Conservation (phyloP, 192 early-diverging fungal genomes). For the Podila verticillata region DNA sequence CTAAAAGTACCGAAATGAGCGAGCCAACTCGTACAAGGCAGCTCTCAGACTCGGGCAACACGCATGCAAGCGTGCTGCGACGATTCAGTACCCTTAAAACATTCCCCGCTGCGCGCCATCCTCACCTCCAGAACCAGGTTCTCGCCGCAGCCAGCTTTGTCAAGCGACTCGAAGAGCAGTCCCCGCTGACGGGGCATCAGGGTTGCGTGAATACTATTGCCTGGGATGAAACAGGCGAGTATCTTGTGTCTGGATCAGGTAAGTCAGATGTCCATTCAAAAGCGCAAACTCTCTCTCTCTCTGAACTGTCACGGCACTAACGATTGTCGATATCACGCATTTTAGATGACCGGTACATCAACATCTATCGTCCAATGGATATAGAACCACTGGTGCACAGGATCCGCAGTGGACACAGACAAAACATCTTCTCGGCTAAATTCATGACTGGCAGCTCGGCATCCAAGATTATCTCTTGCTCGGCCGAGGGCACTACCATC, state of each 20-base stretch:
- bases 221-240: slow-evolving; percentile 56
- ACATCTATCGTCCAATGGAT: slow-evolving; percentile 56
- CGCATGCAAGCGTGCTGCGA: background rate
- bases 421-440: slow-evolving; percentile 82
- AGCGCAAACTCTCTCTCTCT: background rate
- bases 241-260: slow-evolving; percentile 59
- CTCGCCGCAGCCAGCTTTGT: slow-evolving; percentile 38
- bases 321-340: background rate
- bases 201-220: slow-evolving; percentile 67
- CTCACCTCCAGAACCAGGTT: slow-evolving; percentile 2
- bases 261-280: slow-evolving; percentile 1
- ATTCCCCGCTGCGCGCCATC: background rate
- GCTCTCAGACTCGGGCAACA: background rate
- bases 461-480: slow-evolving; percentile 66
- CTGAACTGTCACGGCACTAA: too few relatives aligned
- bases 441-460: slow-evolving; percentile 70
- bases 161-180: slow-evolving; percentile 38
- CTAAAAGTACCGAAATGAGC: background rate
- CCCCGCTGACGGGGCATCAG: slow-evolving; percentile 52
- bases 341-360: slow-evolving; percentile 57
- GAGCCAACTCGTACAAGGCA: background rate
- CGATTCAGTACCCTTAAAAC: background rate
- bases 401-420: slow-evolving; percentile 68
- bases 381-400: slow-evolving; percentile 46
- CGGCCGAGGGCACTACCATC: slow-evolving; percentile 67